A percentile compares a stretch with the other conserved stretches of the same genome.
These are phyloP conservation scores for Aureobasidium sp. DNA, from an alignment of 2,329 filamentous ascomycete species.

Conservation along the genomic window DNA sequence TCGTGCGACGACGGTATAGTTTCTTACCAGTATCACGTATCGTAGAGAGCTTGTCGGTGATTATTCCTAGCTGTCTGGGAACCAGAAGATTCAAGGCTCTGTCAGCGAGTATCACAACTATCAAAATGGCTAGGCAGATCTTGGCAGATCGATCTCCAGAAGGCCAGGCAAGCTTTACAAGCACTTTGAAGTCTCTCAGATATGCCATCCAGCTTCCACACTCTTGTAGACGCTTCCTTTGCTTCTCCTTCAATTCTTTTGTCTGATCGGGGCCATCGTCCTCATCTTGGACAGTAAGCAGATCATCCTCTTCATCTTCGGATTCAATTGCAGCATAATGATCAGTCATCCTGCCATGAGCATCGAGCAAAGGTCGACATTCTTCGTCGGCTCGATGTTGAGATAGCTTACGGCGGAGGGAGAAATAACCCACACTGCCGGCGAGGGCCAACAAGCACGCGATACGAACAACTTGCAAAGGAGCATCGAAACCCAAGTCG, in stretches of 20 bases:
- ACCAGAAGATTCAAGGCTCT: constrained; percentile 69
- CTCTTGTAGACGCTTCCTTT: constrained; percentile 57
- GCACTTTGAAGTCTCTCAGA: constrained; percentile 62
- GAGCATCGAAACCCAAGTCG: constrained; percentile 11
- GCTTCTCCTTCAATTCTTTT: constrained; percentile 46
- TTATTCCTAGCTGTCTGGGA: constrained; percentile 71
- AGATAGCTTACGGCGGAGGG: not conserved
- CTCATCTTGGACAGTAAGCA: constrained; percentile 30
- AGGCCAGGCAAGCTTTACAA: constrained; percentile 75
- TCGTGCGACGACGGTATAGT: not conserved
- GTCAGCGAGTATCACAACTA: constrained; percentile 57
- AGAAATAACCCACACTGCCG: constrained; percentile 8
- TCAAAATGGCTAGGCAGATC: constrained; percentile 57
- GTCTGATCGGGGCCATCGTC: constrained; percentile 46
- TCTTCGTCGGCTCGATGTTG: not conserved
- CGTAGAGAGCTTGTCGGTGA: constrained; percentile 60
- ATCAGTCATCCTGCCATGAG: constrained; percentile 13
- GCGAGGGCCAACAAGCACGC: constrained; percentile 13
- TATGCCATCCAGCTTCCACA: constrained; percentile 73
- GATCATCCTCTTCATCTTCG: constrained; percentile 15
- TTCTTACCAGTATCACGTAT: constrained; percentile 33
- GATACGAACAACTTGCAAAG: constrained; percentile 16
- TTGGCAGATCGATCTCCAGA: constrained; percentile 58
- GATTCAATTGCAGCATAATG: constrained; percentile 7
- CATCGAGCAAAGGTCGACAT: constrained; percentile 9